Conservation (phyloP, 1,284 basidiomycete species). For the Trichosporon faecale region DNA sequence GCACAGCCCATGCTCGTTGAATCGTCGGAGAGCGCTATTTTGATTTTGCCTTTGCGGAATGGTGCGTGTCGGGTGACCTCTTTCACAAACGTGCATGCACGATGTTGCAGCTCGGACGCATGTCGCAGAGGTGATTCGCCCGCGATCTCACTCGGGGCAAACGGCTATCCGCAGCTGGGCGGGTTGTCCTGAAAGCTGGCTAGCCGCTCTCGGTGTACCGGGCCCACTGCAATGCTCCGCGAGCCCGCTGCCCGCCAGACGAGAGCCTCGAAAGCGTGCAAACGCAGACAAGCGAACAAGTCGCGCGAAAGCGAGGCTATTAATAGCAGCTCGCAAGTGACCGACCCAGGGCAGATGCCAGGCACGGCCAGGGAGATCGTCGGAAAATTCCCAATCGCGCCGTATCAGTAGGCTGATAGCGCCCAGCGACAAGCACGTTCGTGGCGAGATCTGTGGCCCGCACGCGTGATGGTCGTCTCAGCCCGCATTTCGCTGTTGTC, state of each 20-base stretch:
- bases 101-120: not conserved
- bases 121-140: not conserved
- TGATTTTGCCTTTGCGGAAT: not conserved
- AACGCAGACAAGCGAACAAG: slow-evolving; percentile 2
- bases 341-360: not conserved
- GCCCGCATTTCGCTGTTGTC: not conserved
- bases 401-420: not conserved
- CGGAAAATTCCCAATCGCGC: not conserved
- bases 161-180: not conserved
- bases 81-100: not conserved
- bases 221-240: not conserved
- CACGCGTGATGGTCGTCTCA: not conserved
- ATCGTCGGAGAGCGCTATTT: not conserved
- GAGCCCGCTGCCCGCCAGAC: not conserved
- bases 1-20: not conserved
- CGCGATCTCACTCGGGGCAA: not conserved
- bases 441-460: not conserved
- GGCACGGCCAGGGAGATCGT: not conserved
- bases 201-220: not conserved
- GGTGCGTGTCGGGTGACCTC: not conserved
- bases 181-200: not conserved
- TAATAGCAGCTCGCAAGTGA: not conserved
- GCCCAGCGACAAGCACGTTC: slow-evolving; percentile 1
- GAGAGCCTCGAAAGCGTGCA: too few species aligned
- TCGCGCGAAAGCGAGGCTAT: not conserved